These are phyloP conservation scores for Wallacemonas sp. DNA, from an alignment of 208 protist species.

Conservation along the genomic window DNA sequence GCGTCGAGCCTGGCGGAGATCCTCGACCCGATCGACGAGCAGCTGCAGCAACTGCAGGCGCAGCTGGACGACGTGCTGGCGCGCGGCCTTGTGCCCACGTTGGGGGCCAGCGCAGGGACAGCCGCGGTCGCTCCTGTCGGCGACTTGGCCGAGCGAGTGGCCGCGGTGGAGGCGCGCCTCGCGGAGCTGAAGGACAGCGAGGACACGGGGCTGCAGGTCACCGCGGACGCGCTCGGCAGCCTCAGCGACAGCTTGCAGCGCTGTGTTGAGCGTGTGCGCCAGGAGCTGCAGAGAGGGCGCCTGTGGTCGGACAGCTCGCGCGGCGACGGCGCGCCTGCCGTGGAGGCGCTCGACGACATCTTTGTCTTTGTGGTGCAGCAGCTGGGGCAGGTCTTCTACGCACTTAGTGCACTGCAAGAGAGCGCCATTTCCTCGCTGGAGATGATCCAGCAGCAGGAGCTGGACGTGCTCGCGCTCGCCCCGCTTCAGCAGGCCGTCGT, in stretches of 20 bases:
- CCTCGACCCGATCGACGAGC: slow-evolving; percentile 13
- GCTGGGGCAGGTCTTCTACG: slow-evolving; percentile 36
- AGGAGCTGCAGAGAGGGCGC: slow-evolving; percentile 21
- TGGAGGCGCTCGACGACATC: slow-evolving; percentile 58
- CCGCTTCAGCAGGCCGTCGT: slow-evolving; percentile 41
- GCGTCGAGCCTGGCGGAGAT: slow-evolving; percentile 3
- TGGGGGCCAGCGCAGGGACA: background rate
- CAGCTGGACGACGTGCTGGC: background rate
- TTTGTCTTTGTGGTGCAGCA: slow-evolving; percentile 60
- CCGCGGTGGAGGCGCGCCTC: background rate
- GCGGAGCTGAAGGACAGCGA: slow-evolving; percentile 15
- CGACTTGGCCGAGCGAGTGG: slow-evolving; percentile 16
- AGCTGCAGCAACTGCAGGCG: slow-evolving; percentile 18
- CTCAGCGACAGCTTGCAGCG: slow-evolving; percentile 43
- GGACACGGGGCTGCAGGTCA: slow-evolving; percentile 24
- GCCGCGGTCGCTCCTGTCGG: background rate
- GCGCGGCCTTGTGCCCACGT: background rate
- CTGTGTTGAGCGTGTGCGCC: slow-evolving; percentile 42
- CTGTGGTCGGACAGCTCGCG: background rate
- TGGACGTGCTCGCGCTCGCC: slow-evolving; percentile 40
- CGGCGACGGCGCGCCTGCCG: too few species aligned
- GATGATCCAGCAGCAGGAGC: slow-evolving; percentile 73
- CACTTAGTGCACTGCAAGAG: slow-evolving; percentile 45
- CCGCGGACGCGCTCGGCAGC: slow-evolving; percentile 34
- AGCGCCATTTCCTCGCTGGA: slow-evolving; percentile 65